Evolutionary conservation across 495 filamentous ascomycete species (phyloP).

Genomic region (Jackrogersella minutella): DNA sequence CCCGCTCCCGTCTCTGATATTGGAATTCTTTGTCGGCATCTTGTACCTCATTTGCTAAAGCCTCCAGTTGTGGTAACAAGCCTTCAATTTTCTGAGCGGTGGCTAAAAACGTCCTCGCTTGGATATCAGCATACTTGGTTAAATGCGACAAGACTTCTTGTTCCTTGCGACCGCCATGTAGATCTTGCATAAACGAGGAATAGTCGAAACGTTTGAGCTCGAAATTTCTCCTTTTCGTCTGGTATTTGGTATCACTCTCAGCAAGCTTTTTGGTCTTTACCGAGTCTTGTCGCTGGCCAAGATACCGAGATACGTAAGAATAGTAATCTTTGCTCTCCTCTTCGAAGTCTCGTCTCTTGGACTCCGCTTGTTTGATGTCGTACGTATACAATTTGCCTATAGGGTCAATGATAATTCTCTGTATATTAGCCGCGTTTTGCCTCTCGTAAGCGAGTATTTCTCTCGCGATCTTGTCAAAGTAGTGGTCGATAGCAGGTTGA

Average conservation of each 20-base stretch:
- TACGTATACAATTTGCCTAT: constrained; percentile 88
- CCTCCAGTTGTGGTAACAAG: constrained; percentile 89
- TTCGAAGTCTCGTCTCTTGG: constrained; percentile 97
- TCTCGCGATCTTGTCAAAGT: constrained; percentile 94
- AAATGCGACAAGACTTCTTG: constrained; percentile 96
- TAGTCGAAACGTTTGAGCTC: constrained; percentile 98
- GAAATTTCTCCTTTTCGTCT: constrained; percentile 90
- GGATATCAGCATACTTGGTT: constrained; percentile 91
- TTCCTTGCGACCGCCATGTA: constrained; percentile 96
- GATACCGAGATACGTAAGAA: constrained; percentile 89
- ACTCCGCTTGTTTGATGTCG: constrained; percentile 97
- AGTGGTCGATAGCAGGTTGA: constrained; percentile 94
- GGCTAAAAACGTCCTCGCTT: constrained; percentile 81
- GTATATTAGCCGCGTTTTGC: constrained; percentile 82
- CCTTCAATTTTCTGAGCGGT: constrained; percentile 87
- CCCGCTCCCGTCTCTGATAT: constrained; percentile 88
- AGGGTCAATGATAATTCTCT: constrained; percentile 93
- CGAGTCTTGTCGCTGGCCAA: constrained; percentile 94
- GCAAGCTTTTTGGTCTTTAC: constrained; percentile 95
- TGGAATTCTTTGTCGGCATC: constrained; percentile 96
- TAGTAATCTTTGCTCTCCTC: constrained; percentile 99
- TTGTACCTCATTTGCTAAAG: constrained; percentile 85
- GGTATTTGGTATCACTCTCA: constrained; percentile 96
- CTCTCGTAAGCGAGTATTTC: constrained; percentile 89
- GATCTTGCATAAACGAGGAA: constrained; percentile 98